Percentiles rank a stretch among this genome's conserved stretches.
phyloP scores from a whole-genome alignment of 176 grass and related monocot genomes.

The Avena atlantica region DNA sequence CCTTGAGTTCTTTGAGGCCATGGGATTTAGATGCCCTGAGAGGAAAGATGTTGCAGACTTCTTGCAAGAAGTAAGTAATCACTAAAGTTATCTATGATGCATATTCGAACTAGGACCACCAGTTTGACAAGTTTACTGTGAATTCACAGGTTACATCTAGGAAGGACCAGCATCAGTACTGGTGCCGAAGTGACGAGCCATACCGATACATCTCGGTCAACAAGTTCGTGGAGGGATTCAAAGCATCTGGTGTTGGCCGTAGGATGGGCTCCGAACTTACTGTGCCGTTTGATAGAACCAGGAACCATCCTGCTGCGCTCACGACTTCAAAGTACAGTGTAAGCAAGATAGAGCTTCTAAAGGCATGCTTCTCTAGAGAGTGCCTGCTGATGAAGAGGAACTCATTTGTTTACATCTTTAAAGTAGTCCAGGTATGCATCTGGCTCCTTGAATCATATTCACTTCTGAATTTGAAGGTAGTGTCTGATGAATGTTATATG shows the following conservation, averaged over 20 bases:
- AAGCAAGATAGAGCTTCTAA: constrained; percentile 75
- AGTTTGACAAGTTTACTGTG: constrained; percentile 28
- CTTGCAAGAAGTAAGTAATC: constrained; percentile 84
- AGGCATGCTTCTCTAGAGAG: constrained; percentile 81
- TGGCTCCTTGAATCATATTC: background rate
- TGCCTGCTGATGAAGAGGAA: constrained; percentile 95
- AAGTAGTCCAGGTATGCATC: constrained; percentile 69
- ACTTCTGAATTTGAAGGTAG: background rate
- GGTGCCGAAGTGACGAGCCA: constrained; percentile 52
- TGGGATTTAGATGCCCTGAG: constrained; percentile 94
- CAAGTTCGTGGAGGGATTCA: constrained; percentile 70
- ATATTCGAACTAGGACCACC: background rate
- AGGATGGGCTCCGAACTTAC: constrained; percentile 58
- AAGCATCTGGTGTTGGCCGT: constrained; percentile 72
- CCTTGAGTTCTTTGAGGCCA: constrained; percentile 79
- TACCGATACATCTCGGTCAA: constrained; percentile 82
- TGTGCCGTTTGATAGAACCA: constrained; percentile 63
- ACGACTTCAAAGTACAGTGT: constrained; percentile 78
- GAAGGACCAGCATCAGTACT: constrained; percentile 94
- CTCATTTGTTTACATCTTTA: constrained; percentile 95
- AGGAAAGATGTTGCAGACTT: constrained; percentile 95
- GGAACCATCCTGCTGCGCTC: constrained; percentile 81
- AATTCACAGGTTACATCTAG: constrained; percentile 79
- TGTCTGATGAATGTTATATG: constrained; percentile 7
- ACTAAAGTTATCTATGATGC: background rate